Conservation (phyloP, 129 eudicot species). For the Flaveria sonorensis region DNA sequence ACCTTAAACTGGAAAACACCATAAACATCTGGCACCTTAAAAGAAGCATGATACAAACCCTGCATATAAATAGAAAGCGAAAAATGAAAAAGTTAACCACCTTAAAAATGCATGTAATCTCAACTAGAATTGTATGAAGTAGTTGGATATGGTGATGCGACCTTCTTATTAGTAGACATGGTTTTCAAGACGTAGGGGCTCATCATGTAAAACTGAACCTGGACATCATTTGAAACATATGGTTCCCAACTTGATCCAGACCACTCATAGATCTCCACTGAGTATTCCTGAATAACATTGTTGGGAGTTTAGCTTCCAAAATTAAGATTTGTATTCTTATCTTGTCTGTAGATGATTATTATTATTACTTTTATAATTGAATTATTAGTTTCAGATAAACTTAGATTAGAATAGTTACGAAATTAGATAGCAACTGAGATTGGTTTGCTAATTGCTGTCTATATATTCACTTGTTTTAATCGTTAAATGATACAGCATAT, state of each 20-base stretch:
- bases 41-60: constrained; percentile 66
- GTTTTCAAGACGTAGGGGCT: constrained; percentile 95
- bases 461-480: not conserved
- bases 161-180: constrained; percentile 77
- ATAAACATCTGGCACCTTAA: constrained; percentile 97
- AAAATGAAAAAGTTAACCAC: not conserved
- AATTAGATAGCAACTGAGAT: not conserved
- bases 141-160: constrained; percentile 10
- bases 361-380: not conserved
- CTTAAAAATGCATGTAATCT: not conserved
- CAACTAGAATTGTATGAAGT: not conserved
- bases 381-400: not conserved
- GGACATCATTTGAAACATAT: constrained; percentile 83
- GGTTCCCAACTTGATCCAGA: constrained; percentile 92
- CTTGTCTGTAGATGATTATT: no score
- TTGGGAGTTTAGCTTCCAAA: not conserved
- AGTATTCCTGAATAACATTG: constrained; percentile 59
- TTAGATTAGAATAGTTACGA: not conserved
- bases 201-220: constrained; percentile 97
- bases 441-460: not conserved
- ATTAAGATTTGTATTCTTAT: not conserved
- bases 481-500: not conserved
- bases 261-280: constrained; percentile 90
- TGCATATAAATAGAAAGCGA: constrained; percentile 31
- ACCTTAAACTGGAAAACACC: constrained; percentile 98